Evolutionary conservation across 2,329 filamentous ascomycete genomes (phyloP).

Genomic region (Arthrobotrys sinensis): DNA sequence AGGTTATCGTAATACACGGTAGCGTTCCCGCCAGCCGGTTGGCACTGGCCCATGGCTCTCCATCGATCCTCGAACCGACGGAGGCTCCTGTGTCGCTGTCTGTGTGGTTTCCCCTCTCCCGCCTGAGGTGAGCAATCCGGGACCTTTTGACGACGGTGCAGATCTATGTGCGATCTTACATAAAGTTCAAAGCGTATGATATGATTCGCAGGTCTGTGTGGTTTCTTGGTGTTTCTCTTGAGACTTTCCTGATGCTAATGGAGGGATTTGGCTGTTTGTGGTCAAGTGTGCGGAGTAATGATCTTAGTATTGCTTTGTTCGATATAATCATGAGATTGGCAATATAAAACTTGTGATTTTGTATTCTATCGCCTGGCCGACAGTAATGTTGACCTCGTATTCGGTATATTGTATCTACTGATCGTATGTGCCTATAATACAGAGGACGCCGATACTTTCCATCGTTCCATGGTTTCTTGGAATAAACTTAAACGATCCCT

Average conservation of each 20-base stretch:
- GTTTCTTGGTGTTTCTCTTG: conserved; percentile 42
- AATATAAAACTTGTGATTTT: conserved; percentile 26
- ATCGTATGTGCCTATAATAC: neutral
- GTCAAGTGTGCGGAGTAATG: conserved; percentile 19
- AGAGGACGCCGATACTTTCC: conserved; percentile 1
- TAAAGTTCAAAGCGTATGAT: conserved; percentile 9
- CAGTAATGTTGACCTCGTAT: conserved; percentile 20
- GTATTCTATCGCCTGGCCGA: conserved; percentile 20
- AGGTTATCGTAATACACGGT: conserved; percentile 14
- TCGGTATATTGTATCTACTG: conserved; percentile 16
- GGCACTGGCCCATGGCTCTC: conserved; percentile 13
- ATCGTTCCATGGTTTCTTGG: conserved; percentile 22
- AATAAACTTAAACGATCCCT: neutral
- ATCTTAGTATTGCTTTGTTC: conserved; percentile 12
- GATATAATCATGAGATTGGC: conserved; percentile 16
- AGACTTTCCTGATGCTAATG: conserved; percentile 43
- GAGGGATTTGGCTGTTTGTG: conserved; percentile 4
- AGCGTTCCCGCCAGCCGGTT: conserved; percentile 43
- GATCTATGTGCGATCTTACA: conserved; percentile 4
- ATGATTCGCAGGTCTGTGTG: conserved; percentile 18
- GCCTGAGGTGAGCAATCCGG: conserved; percentile 3
- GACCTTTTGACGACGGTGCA: conserved; percentile 18
- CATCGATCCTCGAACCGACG: conserved; percentile 45
- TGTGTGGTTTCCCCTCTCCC: conserved; percentile 11
- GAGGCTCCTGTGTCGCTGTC: conserved; percentile 17